Percentiles rank a stretch among this genome's conserved stretches.
Evolutionary conservation across 208 protist species (phyloP).

Genomic region (Naegleria lovaniensis): DNA sequence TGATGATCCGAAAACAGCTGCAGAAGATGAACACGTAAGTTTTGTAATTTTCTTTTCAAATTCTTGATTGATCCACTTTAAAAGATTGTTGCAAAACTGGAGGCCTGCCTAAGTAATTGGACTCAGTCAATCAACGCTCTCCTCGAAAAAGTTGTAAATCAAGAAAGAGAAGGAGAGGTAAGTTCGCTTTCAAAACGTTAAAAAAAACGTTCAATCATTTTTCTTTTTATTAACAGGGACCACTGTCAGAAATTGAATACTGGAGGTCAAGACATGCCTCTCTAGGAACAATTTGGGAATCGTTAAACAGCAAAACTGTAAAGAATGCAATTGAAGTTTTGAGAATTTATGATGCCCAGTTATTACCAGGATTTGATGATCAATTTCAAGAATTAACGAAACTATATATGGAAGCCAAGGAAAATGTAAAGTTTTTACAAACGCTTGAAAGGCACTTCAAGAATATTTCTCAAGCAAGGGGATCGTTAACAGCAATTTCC

Average conservation of each 20-base stretch:
- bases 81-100: not conserved
- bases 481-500: conserved; percentile 84
- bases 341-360: conserved; percentile 68
- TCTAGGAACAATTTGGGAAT: conserved; percentile 89
- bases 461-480: conserved; percentile 75
- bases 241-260: conserved; percentile 93
- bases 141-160: not conserved
- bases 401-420: conserved; percentile 91
- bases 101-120: not conserved
- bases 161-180: conserved; percentile 22
- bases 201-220: conserved; percentile 27
- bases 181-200: not conserved
- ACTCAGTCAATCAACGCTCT: conserved; percentile 1
- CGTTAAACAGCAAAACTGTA: conserved; percentile 85
- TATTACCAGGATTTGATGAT: conserved; percentile 73
- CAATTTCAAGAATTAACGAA: conserved; percentile 85
- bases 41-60: no score
- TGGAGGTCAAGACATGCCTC: conserved; percentile 90
- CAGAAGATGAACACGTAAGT: conserved; percentile 14
- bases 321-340: conserved; percentile 82
- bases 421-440: conserved; percentile 97
- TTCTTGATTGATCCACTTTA: no score
- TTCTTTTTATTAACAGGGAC: conserved; percentile 46
- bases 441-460: conserved; percentile 98
- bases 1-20: not conserved